These are phyloP conservation scores for Alloteropsis semialata DNA, from an alignment of 176 grass and related monocot genomes.

Conservation along the genomic window DNA sequence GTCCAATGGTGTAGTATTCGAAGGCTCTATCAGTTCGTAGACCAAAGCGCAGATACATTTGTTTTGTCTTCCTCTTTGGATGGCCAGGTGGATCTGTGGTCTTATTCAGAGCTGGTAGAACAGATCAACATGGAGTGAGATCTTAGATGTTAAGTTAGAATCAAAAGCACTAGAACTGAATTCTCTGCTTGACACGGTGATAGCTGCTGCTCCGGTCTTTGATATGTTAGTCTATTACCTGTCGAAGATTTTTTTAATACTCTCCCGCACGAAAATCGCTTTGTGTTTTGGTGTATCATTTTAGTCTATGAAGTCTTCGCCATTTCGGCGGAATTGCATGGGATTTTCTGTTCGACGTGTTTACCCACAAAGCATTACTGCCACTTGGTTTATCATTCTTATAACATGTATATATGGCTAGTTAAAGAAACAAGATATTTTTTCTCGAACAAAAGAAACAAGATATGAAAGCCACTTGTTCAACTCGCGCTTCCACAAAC, in stretches of 20 bases:
- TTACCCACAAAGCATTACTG: background rate
- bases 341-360: background rate
- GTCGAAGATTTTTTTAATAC: background rate
- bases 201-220: background rate
- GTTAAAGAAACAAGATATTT: background rate
- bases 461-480: background rate
- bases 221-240: constrained; percentile 1
- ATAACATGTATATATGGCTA: background rate
- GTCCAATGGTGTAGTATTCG: background rate
- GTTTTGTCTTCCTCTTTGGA: background rate
- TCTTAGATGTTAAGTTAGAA: constrained; percentile 39
- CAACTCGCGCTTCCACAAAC: background rate
- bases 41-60: background rate
- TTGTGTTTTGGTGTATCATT: background rate
- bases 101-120: constrained; percentile 33
- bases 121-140: constrained; percentile 30
- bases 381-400: background rate
- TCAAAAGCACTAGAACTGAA: constrained; percentile 9
- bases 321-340: constrained; percentile 7
- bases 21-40: background rate
- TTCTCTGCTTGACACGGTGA: constrained; percentile 26
- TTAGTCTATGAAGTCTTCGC: background rate
- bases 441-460: too few species aligned
- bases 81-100: constrained; percentile 7
- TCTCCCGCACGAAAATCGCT: background rate